A percentile compares a stretch with the other conserved stretches of the same genome.
Evolutionary conservation across 257 asterid genomes (phyloP).

Genomic region (Galeopsis tetrahit): DNA sequence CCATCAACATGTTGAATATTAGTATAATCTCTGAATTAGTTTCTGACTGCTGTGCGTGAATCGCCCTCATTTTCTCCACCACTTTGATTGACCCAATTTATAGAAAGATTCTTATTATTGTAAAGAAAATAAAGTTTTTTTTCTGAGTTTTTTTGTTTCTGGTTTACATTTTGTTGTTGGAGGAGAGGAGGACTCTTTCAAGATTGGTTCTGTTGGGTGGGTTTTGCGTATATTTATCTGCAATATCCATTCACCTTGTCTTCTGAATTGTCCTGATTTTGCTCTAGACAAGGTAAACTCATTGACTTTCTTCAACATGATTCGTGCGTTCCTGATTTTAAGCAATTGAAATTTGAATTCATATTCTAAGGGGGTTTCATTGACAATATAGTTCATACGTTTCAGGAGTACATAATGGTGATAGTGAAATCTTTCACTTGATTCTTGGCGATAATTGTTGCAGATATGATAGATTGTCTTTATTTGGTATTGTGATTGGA

Average conservation of each 20-base stretch:
- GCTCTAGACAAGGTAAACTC: constrained; percentile 23
- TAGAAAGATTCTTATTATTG: not conserved
- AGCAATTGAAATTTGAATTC: not conserved
- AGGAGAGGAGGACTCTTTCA: constrained; percentile 32
- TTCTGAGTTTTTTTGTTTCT: not conserved
- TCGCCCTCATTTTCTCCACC: constrained; percentile 35
- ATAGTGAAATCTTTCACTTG: constrained; percentile 16
- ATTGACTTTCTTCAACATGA: not conserved
- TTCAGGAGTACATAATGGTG: constrained; percentile 29
- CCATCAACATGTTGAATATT: constrained; percentile 30
- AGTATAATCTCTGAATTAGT: not conserved
- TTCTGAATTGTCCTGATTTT: constrained; percentile 2
- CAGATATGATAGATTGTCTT: constrained; percentile 19
- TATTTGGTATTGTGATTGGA: constrained; percentile 25
- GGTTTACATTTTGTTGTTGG: constrained; percentile 22
- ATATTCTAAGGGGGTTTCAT: not conserved
- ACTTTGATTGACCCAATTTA: constrained; percentile 27
- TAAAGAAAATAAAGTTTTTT: not conserved
- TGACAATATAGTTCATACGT: constrained; percentile 4
- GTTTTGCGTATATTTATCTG: constrained; percentile 11
- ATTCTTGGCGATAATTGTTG: not conserved
- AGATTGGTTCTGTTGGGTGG: constrained; percentile 34
- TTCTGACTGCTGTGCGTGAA: constrained; percentile 26
- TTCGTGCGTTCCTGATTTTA: not conserved
- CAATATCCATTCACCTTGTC: constrained; percentile 19